Conservation (phyloP, 257 asterid genomes). For the Knoxia roxburghii region DNA sequence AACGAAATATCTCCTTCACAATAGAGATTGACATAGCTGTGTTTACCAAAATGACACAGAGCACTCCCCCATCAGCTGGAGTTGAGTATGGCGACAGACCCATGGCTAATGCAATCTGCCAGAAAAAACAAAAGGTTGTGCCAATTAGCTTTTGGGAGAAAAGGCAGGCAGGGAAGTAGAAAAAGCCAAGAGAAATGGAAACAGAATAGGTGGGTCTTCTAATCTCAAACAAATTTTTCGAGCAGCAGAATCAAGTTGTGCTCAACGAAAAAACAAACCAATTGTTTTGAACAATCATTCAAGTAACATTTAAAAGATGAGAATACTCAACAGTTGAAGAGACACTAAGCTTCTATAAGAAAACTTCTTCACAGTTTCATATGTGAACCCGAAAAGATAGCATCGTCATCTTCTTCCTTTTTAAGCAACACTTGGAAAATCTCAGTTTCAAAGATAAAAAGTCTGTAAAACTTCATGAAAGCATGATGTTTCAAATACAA, state of each 20-base stretch:
- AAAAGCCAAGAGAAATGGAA: too few relatives aligned
- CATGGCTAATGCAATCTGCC: conserved; percentile 32
- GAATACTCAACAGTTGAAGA: too few relatives aligned
- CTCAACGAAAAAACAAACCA: too few relatives aligned
- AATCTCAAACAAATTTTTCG: too few relatives aligned
- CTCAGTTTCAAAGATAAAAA: neutral
- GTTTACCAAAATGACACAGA: conserved; percentile 73
- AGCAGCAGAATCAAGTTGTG: too few relatives aligned
- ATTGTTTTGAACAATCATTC: neutral
- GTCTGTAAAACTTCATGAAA: neutral
- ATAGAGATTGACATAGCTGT: conserved; percentile 80
- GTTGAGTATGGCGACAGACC: conserved; percentile 77
- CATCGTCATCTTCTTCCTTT: too few relatives aligned
- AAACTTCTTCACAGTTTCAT: too few relatives aligned
- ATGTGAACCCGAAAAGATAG: too few relatives aligned
- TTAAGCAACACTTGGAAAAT: neutral
- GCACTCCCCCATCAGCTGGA: conserved; percentile 85
- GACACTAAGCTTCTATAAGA: too few relatives aligned
- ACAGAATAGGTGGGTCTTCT: too few relatives aligned
- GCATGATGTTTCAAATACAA: conserved; percentile 1
- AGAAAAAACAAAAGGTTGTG: neutral
- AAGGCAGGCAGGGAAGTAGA: neutral
- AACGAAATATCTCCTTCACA: conserved; percentile 64
- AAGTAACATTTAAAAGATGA: neutral
- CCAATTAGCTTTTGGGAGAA: neutral